These are phyloP conservation scores for Penium margaritaceum DNA, from an alignment of 139 green algal species.

Conservation along the genomic window DNA sequence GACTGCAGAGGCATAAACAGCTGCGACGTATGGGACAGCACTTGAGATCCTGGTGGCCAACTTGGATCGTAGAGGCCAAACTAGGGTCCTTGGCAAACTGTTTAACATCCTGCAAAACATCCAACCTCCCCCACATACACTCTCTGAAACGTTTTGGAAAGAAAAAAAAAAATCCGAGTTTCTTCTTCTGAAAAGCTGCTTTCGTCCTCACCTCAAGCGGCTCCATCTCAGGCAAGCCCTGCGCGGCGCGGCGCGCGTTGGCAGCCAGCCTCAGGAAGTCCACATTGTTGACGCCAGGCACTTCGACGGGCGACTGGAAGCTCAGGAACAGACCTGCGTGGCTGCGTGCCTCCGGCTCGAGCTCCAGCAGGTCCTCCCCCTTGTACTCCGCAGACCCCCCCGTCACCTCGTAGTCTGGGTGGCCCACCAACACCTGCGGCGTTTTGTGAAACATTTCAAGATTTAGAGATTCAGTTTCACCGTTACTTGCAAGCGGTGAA, in stretches of 20 bases:
- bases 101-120: too few species aligned
- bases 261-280: slow-evolving; percentile 91
- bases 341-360: slow-evolving; percentile 73
- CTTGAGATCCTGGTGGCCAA: too few species aligned
- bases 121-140: too few species aligned
- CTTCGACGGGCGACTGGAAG: slow-evolving; percentile 84
- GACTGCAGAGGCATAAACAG: too few species aligned
- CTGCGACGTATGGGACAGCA: too few species aligned
- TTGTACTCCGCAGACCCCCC: slow-evolving; percentile 76
- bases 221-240: slow-evolving; percentile 81
- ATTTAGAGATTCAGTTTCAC: too few species aligned
- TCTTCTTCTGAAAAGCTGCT: too few species aligned
- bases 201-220: slow-evolving; percentile 69
- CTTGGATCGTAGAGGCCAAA: too few species aligned
- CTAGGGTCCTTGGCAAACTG: too few species aligned
- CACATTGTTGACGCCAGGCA: slow-evolving; percentile 89
- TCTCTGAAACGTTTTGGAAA: too few species aligned
- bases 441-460: not conserved
- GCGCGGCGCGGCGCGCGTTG: slow-evolving; percentile 75
- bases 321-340: slow-evolving; percentile 83
- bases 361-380: slow-evolving; percentile 78
- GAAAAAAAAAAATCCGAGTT: not conserved
- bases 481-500: too few species aligned
- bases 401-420: slow-evolving; percentile 94
- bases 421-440: slow-evolving; percentile 75